phyloP scores from a whole-genome alignment of 148 eudicot species.

The Limonium bicolor region DNA sequence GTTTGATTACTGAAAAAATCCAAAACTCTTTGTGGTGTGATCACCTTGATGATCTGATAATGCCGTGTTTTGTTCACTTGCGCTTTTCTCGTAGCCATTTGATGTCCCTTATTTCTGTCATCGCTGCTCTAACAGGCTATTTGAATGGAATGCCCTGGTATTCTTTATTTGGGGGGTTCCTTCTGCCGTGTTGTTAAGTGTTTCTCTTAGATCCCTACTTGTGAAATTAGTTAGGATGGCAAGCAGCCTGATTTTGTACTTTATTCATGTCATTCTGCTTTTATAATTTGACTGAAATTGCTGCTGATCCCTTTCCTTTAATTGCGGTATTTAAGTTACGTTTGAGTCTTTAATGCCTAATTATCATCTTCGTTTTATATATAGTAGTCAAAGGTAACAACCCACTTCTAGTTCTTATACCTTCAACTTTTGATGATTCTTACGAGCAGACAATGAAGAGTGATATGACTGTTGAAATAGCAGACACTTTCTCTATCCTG shows the following conservation, averaged over 20 bases:
- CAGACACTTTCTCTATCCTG: conserved; percentile 33
- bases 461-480: conserved; percentile 39
- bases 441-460: conserved; percentile 13
- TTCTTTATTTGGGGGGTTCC: background rate
- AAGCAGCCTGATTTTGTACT: no score
- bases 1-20: background rate
- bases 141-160: background rate
- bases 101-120: background rate
- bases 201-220: no score
- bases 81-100: background rate
- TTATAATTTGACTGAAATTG: no score
- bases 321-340: background rate
- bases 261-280: no score
- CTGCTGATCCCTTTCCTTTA: no score
- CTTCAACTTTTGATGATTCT: background rate
- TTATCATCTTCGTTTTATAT: background rate
- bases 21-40: conserved; percentile 1
- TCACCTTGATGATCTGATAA: conserved; percentile 1
- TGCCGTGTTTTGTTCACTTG: background rate
- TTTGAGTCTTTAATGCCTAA: background rate
- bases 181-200: background rate
- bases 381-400: background rate
- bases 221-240: no score
- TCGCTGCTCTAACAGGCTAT: background rate
- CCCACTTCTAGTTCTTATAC: background rate